A percentile compares a stretch with the other conserved stretches of the same genome.
Evolutionary conservation across 129 eudicot genomes (phyloP).

Genomic region (Daucus carota): DH1_v3.0 NC_030384.2:45311501-45312000

Average conservation of each 20-base stretch:
- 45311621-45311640: not conserved
- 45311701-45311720: not conserved
- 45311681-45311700: not conserved
- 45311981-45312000: slow-evolving; percentile 93
- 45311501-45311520: not conserved
- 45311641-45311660: not conserved
- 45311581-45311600: not conserved
- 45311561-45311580: not conserved
- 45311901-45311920: not conserved
- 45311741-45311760: not conserved
- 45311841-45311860: not conserved
- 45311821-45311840: not conserved
- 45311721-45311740: not conserved
- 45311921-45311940: slow-evolving; percentile 19
- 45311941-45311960: slow-evolving; percentile 95
- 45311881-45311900: not conserved
- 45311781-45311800: not conserved
- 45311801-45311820: not conserved
- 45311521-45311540: not conserved
- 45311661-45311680: not conserved
- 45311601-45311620: not conserved
- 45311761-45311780: not conserved
- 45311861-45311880: not conserved
- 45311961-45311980: slow-evolving; percentile 96
- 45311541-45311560: not conserved